phyloP scores from a whole-genome alignment of 1,284 basidiomycete genomes.

The Ganoderma lucidum region DNA sequence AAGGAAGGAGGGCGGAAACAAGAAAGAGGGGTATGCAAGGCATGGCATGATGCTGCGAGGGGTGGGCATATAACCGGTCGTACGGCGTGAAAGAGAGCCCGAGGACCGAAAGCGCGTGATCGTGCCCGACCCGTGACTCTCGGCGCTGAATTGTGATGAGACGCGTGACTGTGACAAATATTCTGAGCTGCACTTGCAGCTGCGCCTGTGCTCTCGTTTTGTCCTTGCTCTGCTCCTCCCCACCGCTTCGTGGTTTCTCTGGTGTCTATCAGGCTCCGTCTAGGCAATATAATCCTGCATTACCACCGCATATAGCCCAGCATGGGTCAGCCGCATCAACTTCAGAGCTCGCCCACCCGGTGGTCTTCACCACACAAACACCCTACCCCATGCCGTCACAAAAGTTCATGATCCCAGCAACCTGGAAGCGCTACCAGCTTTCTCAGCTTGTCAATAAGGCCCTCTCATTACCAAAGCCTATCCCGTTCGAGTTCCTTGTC shows the following conservation, averaged over 20 bases:
- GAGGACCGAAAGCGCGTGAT: conserved; percentile 3
- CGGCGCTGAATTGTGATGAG: not conserved
- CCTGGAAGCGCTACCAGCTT: conserved; percentile 96
- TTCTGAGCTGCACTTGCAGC: not conserved
- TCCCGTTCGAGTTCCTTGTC: conserved; percentile 96
- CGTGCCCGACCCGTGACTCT: not conserved
- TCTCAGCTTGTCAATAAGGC: conserved; percentile 98
- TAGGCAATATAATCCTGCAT: not conserved
- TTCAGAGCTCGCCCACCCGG: conserved; percentile 57
- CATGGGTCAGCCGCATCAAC: conserved; percentile 41
- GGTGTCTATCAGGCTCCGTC: not conserved
- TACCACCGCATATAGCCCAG: not conserved
- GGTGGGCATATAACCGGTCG: conserved; percentile 3
- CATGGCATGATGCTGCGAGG: conserved; percentile 9
- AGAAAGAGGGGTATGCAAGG: conserved; percentile 3
- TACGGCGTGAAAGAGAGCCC: conserved; percentile 7
- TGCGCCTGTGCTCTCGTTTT: not conserved
- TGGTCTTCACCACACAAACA: conserved; percentile 85
- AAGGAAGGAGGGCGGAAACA: not conserved
- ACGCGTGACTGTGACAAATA: conserved; percentile 24
- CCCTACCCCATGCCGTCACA: conserved; percentile 86
- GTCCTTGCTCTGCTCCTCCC: not conserved
- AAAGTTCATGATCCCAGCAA: conserved; percentile 93
- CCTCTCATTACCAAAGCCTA: conserved; percentile 72
- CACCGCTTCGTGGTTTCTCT: not conserved